These are phyloP conservation scores for Climacium dendroides DNA, from an alignment of 225 moss, liverwort and hornwort species.

Conservation along the genomic window DNA sequence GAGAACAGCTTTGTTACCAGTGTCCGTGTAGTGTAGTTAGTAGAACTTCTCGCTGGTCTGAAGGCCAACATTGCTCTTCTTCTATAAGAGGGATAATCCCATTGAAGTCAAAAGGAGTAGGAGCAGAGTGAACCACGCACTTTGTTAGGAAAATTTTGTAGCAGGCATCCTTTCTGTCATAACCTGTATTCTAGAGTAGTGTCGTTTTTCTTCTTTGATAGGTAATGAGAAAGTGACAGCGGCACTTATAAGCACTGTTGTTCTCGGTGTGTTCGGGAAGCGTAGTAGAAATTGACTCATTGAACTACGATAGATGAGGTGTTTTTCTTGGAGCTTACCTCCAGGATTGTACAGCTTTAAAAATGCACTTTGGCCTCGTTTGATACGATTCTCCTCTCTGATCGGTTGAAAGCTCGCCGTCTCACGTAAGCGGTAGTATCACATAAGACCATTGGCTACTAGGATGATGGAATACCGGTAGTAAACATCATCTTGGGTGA, in stretches of 20 bases:
- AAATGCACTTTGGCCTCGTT: neutral
- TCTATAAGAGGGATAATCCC: neutral
- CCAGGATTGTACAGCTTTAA: neutral
- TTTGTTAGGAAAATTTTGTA: neutral
- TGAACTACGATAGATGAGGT: neutral
- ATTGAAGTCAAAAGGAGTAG: neutral
- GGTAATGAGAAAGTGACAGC: neutral
- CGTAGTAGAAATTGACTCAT: neutral
- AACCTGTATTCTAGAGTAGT: neutral
- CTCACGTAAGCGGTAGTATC: neutral
- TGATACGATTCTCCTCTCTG: neutral
- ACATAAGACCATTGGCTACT: neutral
- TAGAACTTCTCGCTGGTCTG: neutral
- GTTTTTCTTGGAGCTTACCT: neutral
- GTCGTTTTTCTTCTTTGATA: neutral
- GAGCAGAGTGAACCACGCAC: neutral
- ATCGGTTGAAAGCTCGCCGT: neutral
- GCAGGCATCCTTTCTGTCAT: neutral
- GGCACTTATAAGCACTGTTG: neutral
- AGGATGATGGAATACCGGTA: neutral
- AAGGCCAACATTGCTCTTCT: neutral
- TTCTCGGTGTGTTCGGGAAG: neutral
- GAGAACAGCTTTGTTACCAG: neutral
- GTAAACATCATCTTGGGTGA: neutral
- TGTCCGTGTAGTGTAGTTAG: neutral